A percentile compares a stretch with the other conserved stretches of the same genome.
Evolutionary conservation across 1,139 yeast species (phyloP).

Genomic region (Yamadazyma spencermartinsiae): DNA sequence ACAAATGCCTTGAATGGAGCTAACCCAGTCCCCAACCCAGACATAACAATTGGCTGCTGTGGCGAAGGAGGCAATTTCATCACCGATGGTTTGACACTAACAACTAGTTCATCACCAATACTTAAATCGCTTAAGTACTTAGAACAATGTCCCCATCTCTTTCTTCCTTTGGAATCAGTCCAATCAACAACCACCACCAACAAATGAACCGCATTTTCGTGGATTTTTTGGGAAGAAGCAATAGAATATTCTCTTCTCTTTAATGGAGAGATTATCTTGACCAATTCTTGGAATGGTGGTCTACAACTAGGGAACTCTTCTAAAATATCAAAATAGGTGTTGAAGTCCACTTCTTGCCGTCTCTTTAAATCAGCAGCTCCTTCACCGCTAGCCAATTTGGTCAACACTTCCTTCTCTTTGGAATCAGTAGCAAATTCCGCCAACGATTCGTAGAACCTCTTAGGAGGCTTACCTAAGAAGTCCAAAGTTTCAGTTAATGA

Average conservation of each 20-base stretch:
- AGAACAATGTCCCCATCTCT: constrained; percentile 92
- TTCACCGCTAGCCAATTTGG: constrained; percentile 66
- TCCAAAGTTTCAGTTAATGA: constrained; percentile 79
- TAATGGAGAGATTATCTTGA: constrained; percentile 74
- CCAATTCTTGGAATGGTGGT: constrained; percentile 73
- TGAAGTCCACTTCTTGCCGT: constrained; percentile 82
- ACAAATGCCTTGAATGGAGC: constrained; percentile 98
- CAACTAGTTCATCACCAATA: constrained; percentile 86
- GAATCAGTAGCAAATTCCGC: constrained; percentile 73
- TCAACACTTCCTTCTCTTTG: constrained; percentile 61
- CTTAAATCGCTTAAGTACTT: constrained; percentile 78
- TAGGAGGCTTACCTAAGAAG: constrained; percentile 92
- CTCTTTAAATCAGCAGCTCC: constrained; percentile 87
- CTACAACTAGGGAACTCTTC: constrained; percentile 80
- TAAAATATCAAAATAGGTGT: constrained; percentile 79
- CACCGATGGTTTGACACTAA: constrained; percentile 93
- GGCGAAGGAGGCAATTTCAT: constrained; percentile 92
- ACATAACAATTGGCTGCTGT: constrained; percentile 90
- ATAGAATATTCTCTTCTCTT: constrained; percentile 99
- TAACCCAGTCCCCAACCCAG: constrained; percentile 96
- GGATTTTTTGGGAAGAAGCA: constrained; percentile 92
- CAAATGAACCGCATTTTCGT: constrained; percentile 87
- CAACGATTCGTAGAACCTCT: constrained; percentile 85
- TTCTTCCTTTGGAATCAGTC: constrained; percentile 84
- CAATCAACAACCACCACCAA: constrained; percentile 96